A percentile compares a stretch with the other conserved stretches of the same genome.
Evolutionary conservation across 768 basidiomycete species (phyloP).

Genomic region (Clavaria fumosa): DNA sequence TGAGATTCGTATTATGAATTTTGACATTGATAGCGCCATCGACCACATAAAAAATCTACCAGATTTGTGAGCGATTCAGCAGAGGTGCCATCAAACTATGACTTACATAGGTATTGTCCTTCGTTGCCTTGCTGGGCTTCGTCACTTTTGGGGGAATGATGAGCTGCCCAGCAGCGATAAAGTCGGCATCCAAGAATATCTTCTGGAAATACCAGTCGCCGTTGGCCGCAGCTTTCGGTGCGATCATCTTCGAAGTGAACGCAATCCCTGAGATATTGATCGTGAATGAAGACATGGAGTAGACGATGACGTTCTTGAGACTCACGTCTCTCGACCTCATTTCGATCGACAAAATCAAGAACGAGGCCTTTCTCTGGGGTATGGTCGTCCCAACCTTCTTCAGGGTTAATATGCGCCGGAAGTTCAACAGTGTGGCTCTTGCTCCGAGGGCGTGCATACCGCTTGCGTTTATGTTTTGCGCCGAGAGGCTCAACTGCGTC

Average conservation of each 20-base stretch:
- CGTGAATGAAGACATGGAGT: too few species aligned
- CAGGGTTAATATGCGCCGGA: slow-evolving; percentile 23
- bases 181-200: slow-evolving; percentile 81
- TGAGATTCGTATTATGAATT: slow-evolving; percentile 63
- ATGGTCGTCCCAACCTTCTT: slow-evolving; percentile 77
- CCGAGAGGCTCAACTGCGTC: slow-evolving; percentile 28
- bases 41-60: slow-evolving; percentile 47
- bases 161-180: slow-evolving; percentile 82
- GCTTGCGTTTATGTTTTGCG: slow-evolving; percentile 16
- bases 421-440: slow-evolving; percentile 8
- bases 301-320: too few species aligned
- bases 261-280: slow-evolving; percentile 76
- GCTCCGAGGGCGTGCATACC: slow-evolving; percentile 6
- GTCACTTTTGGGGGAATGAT: slow-evolving; percentile 61
- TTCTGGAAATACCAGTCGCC: slow-evolving; percentile 78
- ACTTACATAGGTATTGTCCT: slow-evolving; percentile 87
- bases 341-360: slow-evolving; percentile 43
- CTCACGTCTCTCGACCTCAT: slow-evolving; percentile 61
- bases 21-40: slow-evolving; percentile 81
- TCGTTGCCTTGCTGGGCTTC: slow-evolving; percentile 79
- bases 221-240: slow-evolving; percentile 42
- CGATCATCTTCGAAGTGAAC: slow-evolving; percentile 55
- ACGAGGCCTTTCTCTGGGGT: slow-evolving; percentile 56
- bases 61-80: neutral
- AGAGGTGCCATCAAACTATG: neutral